These are phyloP conservation scores for Kodamaea fukazawae DNA, from an alignment of 805 yeast genomes.

Conservation along the genomic window DNA sequence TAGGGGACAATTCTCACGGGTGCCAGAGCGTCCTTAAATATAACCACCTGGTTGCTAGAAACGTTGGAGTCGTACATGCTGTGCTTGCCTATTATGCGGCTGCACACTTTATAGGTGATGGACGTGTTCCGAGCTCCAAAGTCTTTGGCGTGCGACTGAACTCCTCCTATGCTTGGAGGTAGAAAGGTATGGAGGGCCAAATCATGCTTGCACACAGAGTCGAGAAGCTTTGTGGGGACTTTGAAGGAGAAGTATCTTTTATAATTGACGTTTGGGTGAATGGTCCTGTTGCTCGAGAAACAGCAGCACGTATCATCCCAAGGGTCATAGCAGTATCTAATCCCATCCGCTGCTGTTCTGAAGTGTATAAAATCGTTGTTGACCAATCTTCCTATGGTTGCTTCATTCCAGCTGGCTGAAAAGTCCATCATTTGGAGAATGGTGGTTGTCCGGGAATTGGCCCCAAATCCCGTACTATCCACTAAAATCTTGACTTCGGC, in stretches of 20 bases:
- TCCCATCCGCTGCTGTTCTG: constrained; percentile 9
- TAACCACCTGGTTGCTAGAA: constrained; percentile 27
- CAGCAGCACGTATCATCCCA: constrained; percentile 23
- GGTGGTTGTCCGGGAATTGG: constrained; percentile 2
- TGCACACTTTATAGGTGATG: constrained; percentile 31
- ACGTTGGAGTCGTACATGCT: constrained; percentile 29
- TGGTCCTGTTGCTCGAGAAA: constrained; percentile 12
- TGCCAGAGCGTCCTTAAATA: constrained; percentile 26
- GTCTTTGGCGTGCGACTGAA: constrained; percentile 23
- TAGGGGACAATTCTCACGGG: too few species aligned
- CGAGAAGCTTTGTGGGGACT: constrained; percentile 36
- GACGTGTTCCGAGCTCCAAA: constrained; percentile 26
- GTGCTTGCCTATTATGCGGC: constrained; percentile 39
- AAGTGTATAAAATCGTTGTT: constrained; percentile 15
- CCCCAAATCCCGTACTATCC: constrained; percentile 6
- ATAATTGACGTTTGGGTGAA: constrained; percentile 23
- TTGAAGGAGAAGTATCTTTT: constrained; percentile 43
- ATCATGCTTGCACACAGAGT: constrained; percentile 30
- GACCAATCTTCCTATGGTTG: constrained; percentile 28
- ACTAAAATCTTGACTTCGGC: constrained; percentile 31
- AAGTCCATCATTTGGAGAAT: constrained; percentile 43
- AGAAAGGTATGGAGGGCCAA: constrained; percentile 26
- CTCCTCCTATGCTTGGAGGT: constrained; percentile 35
- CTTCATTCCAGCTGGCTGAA: constrained; percentile 49
- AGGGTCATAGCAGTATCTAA: background rate